These are phyloP conservation scores for Sclerotinia spermophila DNA, from an alignment of 2,329 filamentous ascomycete species.

Conservation along the genomic window DNA sequence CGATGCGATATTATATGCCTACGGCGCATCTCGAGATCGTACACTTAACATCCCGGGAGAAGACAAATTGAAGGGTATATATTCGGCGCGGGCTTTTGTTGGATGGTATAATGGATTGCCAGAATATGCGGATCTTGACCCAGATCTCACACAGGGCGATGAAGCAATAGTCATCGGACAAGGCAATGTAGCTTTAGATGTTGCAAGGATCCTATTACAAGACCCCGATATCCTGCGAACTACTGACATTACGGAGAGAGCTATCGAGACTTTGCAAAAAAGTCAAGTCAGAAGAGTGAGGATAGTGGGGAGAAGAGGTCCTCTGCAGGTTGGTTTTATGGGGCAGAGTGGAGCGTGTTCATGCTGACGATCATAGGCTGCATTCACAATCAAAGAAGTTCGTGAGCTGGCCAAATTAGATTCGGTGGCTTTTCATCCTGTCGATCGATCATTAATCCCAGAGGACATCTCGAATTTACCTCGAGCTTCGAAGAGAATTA, in stretches of 20 bases:
- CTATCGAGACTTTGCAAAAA: slow-evolving; percentile 66
- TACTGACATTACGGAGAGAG: slow-evolving; percentile 87
- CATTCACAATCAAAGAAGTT: slow-evolving; percentile 93
- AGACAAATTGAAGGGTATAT: slow-evolving; percentile 64
- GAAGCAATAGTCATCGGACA: slow-evolving; percentile 88
- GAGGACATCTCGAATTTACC: slow-evolving; percentile 65
- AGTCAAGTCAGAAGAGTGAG: slow-evolving; percentile 77
- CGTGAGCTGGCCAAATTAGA: slow-evolving; percentile 81
- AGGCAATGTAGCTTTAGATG: slow-evolving; percentile 92
- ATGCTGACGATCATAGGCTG: slow-evolving; percentile 52
- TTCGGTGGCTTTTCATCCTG: slow-evolving; percentile 65
- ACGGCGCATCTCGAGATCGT: slow-evolving; percentile 83
- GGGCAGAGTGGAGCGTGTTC: neutral
- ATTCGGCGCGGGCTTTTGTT: slow-evolving; percentile 89
- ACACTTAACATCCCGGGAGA: slow-evolving; percentile 79
- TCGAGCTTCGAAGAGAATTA: slow-evolving; percentile 70
- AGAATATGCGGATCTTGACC: slow-evolving; percentile 68
- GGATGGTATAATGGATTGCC: slow-evolving; percentile 98
- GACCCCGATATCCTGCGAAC: slow-evolving; percentile 68
- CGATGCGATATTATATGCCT: slow-evolving; percentile 87
- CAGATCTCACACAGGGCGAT: slow-evolving; percentile 70
- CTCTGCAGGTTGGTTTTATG: slow-evolving; percentile 64
- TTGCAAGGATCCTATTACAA: slow-evolving; percentile 81
- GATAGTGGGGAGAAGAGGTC: slow-evolving; percentile 85
- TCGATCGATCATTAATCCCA: slow-evolving; percentile 65